Evolutionary conservation across 768 basidiomycete species (phyloP).

Genomic region (Botryobasidium botryosum): DNA sequence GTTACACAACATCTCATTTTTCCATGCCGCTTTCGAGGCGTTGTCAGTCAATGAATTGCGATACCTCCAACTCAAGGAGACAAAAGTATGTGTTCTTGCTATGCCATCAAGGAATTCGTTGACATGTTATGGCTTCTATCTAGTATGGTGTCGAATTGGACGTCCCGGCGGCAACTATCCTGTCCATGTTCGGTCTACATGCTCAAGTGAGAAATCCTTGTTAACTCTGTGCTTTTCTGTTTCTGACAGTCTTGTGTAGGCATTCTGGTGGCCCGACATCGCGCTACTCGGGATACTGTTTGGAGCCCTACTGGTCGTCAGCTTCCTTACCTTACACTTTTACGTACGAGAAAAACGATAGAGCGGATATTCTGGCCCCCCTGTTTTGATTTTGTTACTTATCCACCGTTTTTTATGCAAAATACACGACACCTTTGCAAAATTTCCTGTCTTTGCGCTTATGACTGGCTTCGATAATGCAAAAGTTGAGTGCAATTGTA

Average conservation of each 20-base stretch:
- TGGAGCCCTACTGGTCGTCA: slow-evolving; percentile 52
- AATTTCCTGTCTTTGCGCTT: no score
- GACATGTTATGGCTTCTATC: slow-evolving; percentile 1
- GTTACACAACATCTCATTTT: slow-evolving; percentile 88
- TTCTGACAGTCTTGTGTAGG: slow-evolving; percentile 24
- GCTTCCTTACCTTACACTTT: slow-evolving; percentile 67
- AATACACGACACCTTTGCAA: no score
- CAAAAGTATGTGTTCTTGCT: slow-evolving; percentile 40
- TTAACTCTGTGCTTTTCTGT: background rate
- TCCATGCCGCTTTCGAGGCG: slow-evolving; percentile 97
- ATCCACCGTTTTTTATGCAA: no score
- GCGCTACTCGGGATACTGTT: slow-evolving; percentile 76
- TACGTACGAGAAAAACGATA: slow-evolving; percentile 70
- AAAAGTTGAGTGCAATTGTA: no score
- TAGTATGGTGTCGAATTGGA: slow-evolving; percentile 96
- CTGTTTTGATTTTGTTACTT: no score
- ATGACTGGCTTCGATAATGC: no score
- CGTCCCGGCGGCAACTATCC: slow-evolving; percentile 86
- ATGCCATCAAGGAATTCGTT: background rate
- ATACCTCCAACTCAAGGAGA: slow-evolving; percentile 83
- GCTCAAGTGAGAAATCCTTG: slow-evolving; percentile 45
- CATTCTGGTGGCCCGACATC: slow-evolving; percentile 99
- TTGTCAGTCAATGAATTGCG: slow-evolving; percentile 94
- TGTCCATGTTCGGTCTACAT: slow-evolving; percentile 84
- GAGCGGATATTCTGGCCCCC: no score